Evolutionary conservation across 2,329 filamentous ascomycete genomes (phyloP), one percentile per base, ranked within the genome.

Genomic region (Cephalotrichum gorgonifer): DNA sequence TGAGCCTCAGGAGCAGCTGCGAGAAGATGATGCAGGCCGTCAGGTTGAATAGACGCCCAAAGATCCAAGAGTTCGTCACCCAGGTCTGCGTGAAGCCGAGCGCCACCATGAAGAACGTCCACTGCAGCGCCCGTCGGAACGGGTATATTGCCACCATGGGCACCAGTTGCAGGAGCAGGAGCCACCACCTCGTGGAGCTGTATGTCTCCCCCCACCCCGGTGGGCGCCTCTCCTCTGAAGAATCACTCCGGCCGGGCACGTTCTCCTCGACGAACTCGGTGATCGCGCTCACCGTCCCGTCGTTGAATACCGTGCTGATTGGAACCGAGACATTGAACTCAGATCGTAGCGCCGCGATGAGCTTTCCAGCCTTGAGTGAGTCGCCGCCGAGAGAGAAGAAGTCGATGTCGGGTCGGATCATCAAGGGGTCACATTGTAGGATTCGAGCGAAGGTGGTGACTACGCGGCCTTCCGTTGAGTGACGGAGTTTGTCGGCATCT

Each of bases 301-400:
- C 61, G 41, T 68, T 70, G 60, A 79, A 78, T 4, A 79, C 64
- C 12, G 72, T 57, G 49, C 72, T 71, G 50, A 78, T 74, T 0
- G 74, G 70, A 1, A 79, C 60, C 20, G 70, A 66, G 1, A 75
- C 62, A 20, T 64, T 60, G 51, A 78, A 75, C 45, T 73, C 65
- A 26, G 64, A 65, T n/a, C 76, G 69, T 4, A 79, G 63, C 2
- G 64, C 60, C 1, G 75, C 76, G 6, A 77, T 61, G 1, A 80
- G 65, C 30, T 67, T 66, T 2, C 76, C 76, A 28, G 76, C 76
- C 20, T 66, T 66, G 43, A 80, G 64, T 31, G 73, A 77, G 54
- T 79, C 74, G 17, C 76, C 75, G 6, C 75, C 75, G 15, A 76
- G 63, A 12, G 65, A 63, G 54, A 77, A 77, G 55, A 78, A 77